Conservation (phyloP, 495 filamentous ascomycete genomes). For the Hyaloscypha hepaticicola region DNA sequence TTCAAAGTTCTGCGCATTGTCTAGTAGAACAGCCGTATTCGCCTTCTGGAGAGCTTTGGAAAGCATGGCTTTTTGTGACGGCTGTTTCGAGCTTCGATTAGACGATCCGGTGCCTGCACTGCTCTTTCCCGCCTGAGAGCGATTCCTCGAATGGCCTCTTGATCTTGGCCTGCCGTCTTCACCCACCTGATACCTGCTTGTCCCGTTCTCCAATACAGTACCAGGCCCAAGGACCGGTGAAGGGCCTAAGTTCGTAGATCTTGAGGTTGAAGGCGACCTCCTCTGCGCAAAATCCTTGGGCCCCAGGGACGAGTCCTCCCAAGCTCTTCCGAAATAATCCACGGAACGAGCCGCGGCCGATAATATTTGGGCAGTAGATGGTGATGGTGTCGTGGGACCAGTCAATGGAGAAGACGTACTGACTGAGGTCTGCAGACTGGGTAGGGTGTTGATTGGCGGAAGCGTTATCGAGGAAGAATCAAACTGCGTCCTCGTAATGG, state of each 20-base stretch:
- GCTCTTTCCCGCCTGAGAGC: conserved; percentile 44
- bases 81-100: conserved; percentile 36
- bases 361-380: conserved; percentile 37
- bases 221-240: conserved; percentile 35
- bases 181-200: background rate
- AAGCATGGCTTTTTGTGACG: conserved; percentile 86
- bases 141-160: conserved; percentile 48
- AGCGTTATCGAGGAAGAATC: conserved; percentile 20
- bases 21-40: conserved; percentile 89
- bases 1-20: conserved; percentile 92
- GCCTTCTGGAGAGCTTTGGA: conserved; percentile 92
- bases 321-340: conserved; percentile 39
- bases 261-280: conserved; percentile 16
- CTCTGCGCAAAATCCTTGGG: conserved; percentile 25
- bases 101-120: conserved; percentile 36
- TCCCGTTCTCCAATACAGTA: conserved; percentile 13
- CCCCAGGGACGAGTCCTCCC: conserved; percentile 29
- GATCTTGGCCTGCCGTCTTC: conserved; percentile 17
- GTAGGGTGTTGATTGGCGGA: conserved; percentile 29
- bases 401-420: conserved; percentile 25
- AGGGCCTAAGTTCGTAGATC: conserved; percentile 19
- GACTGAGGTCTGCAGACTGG: conserved; percentile 23
- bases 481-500: conserved; percentile 26
- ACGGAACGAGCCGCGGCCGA: conserved; percentile 35
- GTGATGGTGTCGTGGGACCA: conserved; percentile 29